Base-by-base conservation (phyloP, 2,329 filamentous ascomycete species). In the Ceratocystis destructans region DNA sequence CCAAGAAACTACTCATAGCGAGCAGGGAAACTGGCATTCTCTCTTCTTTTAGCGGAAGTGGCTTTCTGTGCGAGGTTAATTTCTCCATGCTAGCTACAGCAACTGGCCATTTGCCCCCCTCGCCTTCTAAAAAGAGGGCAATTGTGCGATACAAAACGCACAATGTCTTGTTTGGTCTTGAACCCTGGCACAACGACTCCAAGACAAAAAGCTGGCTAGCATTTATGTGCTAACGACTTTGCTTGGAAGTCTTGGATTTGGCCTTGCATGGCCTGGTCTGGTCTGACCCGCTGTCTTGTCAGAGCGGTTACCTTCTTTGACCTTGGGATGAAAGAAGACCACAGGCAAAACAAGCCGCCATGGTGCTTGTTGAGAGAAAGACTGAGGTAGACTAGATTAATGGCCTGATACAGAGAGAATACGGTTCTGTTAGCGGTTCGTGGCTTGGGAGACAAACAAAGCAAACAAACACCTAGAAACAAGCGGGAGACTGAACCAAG, bases 81-180 rank as follows among this genome's bases (percentile, higher is more conserved):
- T 37, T 37, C 33, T 37, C 33, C 33, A 37, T 10, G 7, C 7
- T 25, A 53, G 20, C 20, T 20, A 53, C 6, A 53, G 48, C 12
- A 53, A 53, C 53, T 59, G 28, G 25, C 53, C 15, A 31, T 37
- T 59, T 59, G 33, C 10, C 33, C 12, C 33, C 10, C 33, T 37
- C 8, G 33, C 33, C 10, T 10, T 25, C 20, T n/a, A 25, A 20
- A 37, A 61, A 59, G 28, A 59, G 53, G 10, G 17, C 53, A 59
- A 17, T 59, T 59, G 53, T 31, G 28, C n/a, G 17, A 59, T 59
- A 17, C 53, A 59, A 33, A 59, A 59, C 53, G 53, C 53, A 25
- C 28, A 59, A 31, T 59, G 53, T 59, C 53, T 59, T 25, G 53
- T 59, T 59, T 59, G 28, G 53, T n/a, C 53, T 31, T 59, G 53